Evolutionary conservation across 768 basidiomycete species (phyloP), one percentile per base, ranked within the genome.

Genomic region (Leccinum sublutescens): DNA sequence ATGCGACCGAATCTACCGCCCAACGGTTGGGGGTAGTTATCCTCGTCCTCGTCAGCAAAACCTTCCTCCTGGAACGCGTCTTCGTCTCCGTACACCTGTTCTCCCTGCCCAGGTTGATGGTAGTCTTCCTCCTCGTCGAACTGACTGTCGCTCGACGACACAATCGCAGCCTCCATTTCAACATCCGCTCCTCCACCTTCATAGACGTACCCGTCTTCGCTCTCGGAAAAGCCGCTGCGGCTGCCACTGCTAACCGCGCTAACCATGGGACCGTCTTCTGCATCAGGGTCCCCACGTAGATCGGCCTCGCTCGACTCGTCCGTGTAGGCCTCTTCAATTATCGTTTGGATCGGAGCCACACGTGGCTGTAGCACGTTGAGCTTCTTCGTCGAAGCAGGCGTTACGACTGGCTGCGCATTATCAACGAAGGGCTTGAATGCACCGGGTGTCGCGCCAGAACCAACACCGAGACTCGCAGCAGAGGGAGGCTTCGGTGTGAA

Each of bases 1-100:
- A 98, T 91, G 58, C 82, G 80, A 36, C 89, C 90, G 68, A 91
- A 89, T 27, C 91, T 83, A 17, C 90, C 87, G 15, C 87, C 88
- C 53, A 88, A 77, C 29, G 89, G 87, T 17, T 71, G 71, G 36
- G 65, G 68, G 53, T 74, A 69, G 43, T 67, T 68, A 4, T 68
- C 65, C 19, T 74, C 78, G 1, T 74, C 70, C 17, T 66, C 70
- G 12, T 68, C 72, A n/a, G 56, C 62, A 34, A 71, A 70, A 2
- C 27, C 64, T 1, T 78, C 77, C 43, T 65, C 67, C 50, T 27
- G 66, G 60, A 66, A 62, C 17, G 69, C 71, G 6, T 72, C 64
- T 29, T 71, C 73, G 4, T 68, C 62, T 19, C 38, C 64, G 17
- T 66, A 62, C 29, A 52, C 61, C 8, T 54, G 62, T 31, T 62